Evolutionary conservation across 345 rosid genomes (phyloP).

Genomic region (Xanthoceras sorbifolium): DNA sequence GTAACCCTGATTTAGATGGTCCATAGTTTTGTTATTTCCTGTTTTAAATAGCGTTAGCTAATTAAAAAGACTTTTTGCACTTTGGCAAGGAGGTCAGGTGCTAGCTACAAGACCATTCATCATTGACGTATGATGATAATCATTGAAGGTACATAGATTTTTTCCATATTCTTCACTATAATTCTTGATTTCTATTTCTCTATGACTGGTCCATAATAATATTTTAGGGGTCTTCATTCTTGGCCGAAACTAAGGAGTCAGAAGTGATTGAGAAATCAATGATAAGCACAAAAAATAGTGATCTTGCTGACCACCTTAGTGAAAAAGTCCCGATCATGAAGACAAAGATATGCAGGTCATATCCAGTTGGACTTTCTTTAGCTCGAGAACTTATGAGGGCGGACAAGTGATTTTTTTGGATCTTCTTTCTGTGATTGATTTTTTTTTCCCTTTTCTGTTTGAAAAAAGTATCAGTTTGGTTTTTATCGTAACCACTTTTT

Average conservation of each 20-base stretch:
- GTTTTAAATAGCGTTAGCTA: not conserved
- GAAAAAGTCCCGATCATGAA: conserved; percentile 30
- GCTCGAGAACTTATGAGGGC: conserved; percentile 30
- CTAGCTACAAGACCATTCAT: conserved; percentile 47
- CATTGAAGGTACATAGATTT: conserved; percentile 44
- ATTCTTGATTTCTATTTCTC: conserved; percentile 1
- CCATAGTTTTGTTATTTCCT: no score
- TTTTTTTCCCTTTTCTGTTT: not conserved
- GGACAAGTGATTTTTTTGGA: conserved; percentile 13
- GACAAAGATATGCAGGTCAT: conserved; percentile 68
- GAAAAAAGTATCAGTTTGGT: no score
- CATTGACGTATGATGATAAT: conserved; percentile 41
- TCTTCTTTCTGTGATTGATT: not conserved
- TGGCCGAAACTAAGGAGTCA: conserved; percentile 50
- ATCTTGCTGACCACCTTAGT: conserved; percentile 22
- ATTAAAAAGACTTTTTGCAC: conserved; percentile 20
- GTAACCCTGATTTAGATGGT: no score
- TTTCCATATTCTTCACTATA: not conserved
- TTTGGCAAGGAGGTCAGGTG: conserved; percentile 53
- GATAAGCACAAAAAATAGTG: conserved; percentile 25
- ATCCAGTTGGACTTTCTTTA: conserved; percentile 68
- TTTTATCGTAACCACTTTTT: no score
- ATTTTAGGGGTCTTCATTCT: conserved; percentile 79
- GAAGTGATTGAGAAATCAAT: conserved; percentile 30
- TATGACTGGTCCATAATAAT: conserved; percentile 10